Base-by-base conservation (phyloP, 768 basidiomycete species). In the Tricholoma bakamatsutake region DNA sequence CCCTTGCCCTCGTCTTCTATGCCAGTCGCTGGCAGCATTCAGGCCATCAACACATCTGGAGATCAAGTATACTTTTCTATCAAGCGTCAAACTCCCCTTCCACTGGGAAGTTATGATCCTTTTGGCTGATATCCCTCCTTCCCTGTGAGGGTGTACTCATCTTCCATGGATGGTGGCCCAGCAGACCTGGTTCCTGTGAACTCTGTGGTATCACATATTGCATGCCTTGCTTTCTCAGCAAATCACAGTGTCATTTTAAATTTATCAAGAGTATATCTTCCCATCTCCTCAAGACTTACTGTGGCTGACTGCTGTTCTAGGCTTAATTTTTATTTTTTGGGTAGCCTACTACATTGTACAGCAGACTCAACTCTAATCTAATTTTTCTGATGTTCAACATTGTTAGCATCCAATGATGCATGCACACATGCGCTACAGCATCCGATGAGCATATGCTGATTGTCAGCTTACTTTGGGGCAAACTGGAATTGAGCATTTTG, bases 1-100 rank as follows among this genome's bases (percentile, higher is more conserved):
- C 53, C 53, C n/a, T 47, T n/a, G 13, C 2, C 12, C 17, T 15
- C 30, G 1, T 42, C 53, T 30, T 39, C 21, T 6, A 21, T 31
- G n/a, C 53, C 53, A 8, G 18, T 54, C 46, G 53, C 53, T 18
- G 53, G 53, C 12, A 54, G 53, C 21, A 54, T 54, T 17, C 21
- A 54, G 30, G 46, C 27, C 12, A 54, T 54, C 4, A 33, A 28
- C 4, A 13, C 28, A 30, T 34, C 40, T 27, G 8, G n/a, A 9
- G 9, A 33, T 5, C 15, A 30, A 2, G 27, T 27, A 12, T 4
- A 15, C 40, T 24, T 54, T 9, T 54, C 27, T 5, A 18, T 54
- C 45, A 2, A 35, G 28, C 53, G 30, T 15, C 53, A 54, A 21
- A 27, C 37, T 9, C 35, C 15, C 3, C 34, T 52, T 33, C 37